A percentile compares a stretch with the other conserved stretches of the same genome.
phyloP scores from a whole-genome alignment of 352 stramenopile genomes.

The Pythium dissimile region DNA sequence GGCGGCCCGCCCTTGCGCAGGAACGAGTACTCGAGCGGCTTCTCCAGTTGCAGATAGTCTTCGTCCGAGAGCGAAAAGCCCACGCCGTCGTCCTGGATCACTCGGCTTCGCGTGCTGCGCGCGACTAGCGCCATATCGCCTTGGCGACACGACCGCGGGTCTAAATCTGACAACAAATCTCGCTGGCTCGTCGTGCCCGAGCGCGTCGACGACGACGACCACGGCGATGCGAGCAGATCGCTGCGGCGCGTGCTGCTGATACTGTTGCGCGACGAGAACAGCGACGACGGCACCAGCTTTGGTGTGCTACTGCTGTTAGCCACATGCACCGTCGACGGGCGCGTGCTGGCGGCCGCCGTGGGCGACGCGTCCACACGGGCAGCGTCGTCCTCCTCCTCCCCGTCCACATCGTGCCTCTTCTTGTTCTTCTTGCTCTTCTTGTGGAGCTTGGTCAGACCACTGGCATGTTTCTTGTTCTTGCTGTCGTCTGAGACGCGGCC shows the following conservation, averaged over 20 bases:
- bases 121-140: slow-evolving; percentile 20
- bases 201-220: slow-evolving; percentile 11
- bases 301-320: slow-evolving; percentile 5
- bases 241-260: slow-evolving; percentile 26
- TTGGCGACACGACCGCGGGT: slow-evolving; percentile 26
- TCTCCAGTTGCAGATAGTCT: slow-evolving; percentile 67
- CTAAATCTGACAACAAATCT: slow-evolving; percentile 23
- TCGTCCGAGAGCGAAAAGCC: slow-evolving; percentile 61
- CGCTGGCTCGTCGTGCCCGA: slow-evolving; percentile 7
- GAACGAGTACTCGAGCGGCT: slow-evolving; percentile 28
- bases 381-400: slow-evolving; percentile 1
- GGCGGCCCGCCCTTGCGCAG: slow-evolving; percentile 4
- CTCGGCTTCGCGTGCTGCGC: slow-evolving; percentile 23
- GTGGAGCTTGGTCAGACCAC: not conserved
- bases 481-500: slow-evolving; percentile 8
- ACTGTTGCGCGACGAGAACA: slow-evolving; percentile 24
- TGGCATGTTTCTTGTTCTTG: not conserved
- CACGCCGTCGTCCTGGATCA: slow-evolving; percentile 33
- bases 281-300: slow-evolving; percentile 6
- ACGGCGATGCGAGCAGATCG: slow-evolving; percentile 50
- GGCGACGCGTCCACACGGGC: slow-evolving; percentile 13
- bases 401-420: not conserved
- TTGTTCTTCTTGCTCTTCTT: slow-evolving; percentile 12
- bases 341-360: slow-evolving; percentile 24
- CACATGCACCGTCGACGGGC: slow-evolving; percentile 2